These are phyloP conservation scores for Pseudogymnoascus sp. DNA, from an alignment of 2,329 filamentous ascomycete genomes.

Conservation along the genomic window DNA sequence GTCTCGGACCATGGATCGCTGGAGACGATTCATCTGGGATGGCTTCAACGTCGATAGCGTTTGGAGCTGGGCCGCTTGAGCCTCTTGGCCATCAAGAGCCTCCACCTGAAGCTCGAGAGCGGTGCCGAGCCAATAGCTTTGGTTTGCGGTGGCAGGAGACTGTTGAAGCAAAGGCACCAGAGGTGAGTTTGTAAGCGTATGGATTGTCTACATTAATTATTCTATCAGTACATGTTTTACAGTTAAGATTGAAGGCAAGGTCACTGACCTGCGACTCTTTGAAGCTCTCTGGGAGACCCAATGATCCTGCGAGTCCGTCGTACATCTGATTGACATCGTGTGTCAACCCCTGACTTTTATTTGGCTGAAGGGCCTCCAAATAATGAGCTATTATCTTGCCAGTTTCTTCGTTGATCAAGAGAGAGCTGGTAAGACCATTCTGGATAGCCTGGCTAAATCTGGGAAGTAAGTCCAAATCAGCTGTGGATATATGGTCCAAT, in stretches of 20 bases:
- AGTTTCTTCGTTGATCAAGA: not conserved
- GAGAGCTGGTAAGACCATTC: not conserved
- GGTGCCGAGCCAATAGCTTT: slow-evolving; percentile 41
- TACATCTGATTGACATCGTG: slow-evolving; percentile 21
- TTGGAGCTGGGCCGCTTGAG: slow-evolving; percentile 36
- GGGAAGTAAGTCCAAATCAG: slow-evolving; percentile 24
- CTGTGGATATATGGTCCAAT: slow-evolving; percentile 28
- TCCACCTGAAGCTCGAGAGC: slow-evolving; percentile 45
- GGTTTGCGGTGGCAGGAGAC: slow-evolving; percentile 26
- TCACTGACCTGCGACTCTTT: slow-evolving; percentile 39
- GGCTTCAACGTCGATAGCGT: slow-evolving; percentile 41
- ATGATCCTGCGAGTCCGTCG: slow-evolving; percentile 20
- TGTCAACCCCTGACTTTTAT: slow-evolving; percentile 21
- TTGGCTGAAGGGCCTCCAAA: slow-evolving; percentile 21
- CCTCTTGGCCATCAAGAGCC: slow-evolving; percentile 36
- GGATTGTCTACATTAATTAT: slow-evolving; percentile 41
- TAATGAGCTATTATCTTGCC: slow-evolving; percentile 17
- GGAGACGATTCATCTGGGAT: slow-evolving; percentile 47
- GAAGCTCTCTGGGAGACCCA: slow-evolving; percentile 25
- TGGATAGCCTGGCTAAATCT: slow-evolving; percentile 22
- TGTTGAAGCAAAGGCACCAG: slow-evolving; percentile 41
- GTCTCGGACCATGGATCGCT: slow-evolving; percentile 49
- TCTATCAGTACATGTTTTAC: slow-evolving; percentile 29
- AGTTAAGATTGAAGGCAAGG: slow-evolving; percentile 23
- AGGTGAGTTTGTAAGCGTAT: slow-evolving; percentile 51